phyloP scores from a whole-genome alignment of 495 filamentous ascomycete species.

The Daldinia concentrica region DNA sequence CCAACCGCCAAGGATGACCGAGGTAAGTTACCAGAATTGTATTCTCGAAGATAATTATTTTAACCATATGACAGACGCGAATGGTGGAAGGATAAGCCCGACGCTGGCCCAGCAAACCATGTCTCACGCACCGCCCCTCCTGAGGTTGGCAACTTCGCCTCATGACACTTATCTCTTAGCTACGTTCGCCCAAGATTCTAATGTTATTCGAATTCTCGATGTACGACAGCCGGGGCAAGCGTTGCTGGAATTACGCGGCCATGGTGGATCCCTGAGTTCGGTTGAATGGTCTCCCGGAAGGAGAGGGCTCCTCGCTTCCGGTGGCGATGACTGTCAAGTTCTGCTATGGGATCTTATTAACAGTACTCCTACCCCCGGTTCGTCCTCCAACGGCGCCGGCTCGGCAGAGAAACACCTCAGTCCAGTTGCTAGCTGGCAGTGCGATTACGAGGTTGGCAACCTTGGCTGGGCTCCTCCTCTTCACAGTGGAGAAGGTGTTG shows the following conservation, averaged over 20 bases:
- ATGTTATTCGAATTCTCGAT: constrained; percentile 92
- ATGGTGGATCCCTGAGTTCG: constrained; percentile 83
- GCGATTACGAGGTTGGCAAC: constrained; percentile 96
- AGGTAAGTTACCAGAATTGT: constrained; percentile 59
- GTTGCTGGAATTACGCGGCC: constrained; percentile 92
- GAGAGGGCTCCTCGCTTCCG: constrained; percentile 88
- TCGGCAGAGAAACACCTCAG: constrained; percentile 67
- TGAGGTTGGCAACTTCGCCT: constrained; percentile 91
- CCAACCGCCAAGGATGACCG: constrained; percentile 89
- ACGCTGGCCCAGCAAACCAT: constrained; percentile 76
- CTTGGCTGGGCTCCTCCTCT: constrained; percentile 92
- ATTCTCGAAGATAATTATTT: neutral
- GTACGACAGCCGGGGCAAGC: constrained; percentile 97
- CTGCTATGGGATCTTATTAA: constrained; percentile 94
- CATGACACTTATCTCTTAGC: constrained; percentile 96
- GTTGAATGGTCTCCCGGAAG: constrained; percentile 94
- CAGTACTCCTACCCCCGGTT: constrained; percentile 62
- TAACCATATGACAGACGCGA: constrained; percentile 51
- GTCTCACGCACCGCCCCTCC: constrained; percentile 81
- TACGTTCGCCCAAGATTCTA: constrained; percentile 94
- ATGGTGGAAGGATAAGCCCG: constrained; percentile 66
- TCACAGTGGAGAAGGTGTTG: constrained; percentile 68
- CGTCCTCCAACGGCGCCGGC: constrained; percentile 56
- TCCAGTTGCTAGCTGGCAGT: constrained; percentile 88
- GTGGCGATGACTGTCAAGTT: constrained; percentile 89